These are phyloP conservation scores for Anisogramma anomala DNA, from an alignment of 2,329 filamentous ascomycete genomes.

Conservation along the genomic window DNA sequence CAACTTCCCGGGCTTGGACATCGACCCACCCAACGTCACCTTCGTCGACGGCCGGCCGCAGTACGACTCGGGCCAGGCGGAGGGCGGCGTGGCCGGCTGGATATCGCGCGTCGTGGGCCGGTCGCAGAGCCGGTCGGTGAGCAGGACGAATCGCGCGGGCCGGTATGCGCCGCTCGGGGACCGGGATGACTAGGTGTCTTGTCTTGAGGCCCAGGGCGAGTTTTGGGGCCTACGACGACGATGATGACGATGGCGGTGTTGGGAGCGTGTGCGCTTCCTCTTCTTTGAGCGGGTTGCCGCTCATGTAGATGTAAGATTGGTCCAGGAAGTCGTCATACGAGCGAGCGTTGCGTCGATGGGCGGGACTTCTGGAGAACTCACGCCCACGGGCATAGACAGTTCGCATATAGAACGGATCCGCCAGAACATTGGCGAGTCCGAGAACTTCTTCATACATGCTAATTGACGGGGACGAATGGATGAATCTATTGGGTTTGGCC, in stretches of 20 bases:
- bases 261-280: neutral
- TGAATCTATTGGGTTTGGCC: neutral
- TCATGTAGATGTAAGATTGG: too few species aligned
- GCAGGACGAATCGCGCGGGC: conserved; percentile 23
- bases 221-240: neutral
- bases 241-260: neutral
- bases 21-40: conserved; percentile 61
- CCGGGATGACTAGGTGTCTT: conserved; percentile 24
- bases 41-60: conserved; percentile 34
- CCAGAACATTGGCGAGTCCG: too few species aligned
- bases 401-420: conserved; percentile 3
- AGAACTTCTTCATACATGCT: too few species aligned
- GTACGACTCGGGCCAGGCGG: conserved; percentile 12
- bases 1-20: conserved; percentile 68
- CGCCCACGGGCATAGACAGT: neutral
- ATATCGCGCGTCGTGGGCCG: conserved; percentile 27
- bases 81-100: conserved; percentile 39
- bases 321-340: too few species aligned
- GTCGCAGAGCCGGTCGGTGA: conserved; percentile 21
- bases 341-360: too few species aligned
- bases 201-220: neutral
- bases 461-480: neutral
- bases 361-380: too few species aligned
- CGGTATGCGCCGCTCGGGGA: conserved; percentile 32
- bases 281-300: too few species aligned